These are phyloP conservation scores for Colletotrichum spinosum DNA, from an alignment of 2,329 filamentous ascomycete species.

Conservation along the genomic window DNA sequence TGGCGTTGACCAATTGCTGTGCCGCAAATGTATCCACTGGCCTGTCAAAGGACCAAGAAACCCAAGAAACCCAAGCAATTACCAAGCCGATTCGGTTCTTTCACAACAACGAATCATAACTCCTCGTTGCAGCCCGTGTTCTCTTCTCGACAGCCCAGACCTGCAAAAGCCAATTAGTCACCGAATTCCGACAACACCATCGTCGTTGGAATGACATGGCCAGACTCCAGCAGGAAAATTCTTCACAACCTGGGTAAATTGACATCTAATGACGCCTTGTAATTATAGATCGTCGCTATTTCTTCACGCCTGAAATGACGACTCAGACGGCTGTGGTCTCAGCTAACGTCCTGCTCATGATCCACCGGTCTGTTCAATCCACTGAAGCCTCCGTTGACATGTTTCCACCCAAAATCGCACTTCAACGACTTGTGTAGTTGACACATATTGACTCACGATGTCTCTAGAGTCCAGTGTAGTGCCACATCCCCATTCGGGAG, in stretches of 20 bases:
- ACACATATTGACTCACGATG: too few relatives aligned
- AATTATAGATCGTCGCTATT: neutral
- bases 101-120: slow-evolving; percentile 5
- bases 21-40: slow-evolving; percentile 9
- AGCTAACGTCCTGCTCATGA: too few relatives aligned
- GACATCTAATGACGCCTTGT: neutral
- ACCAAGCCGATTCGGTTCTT: slow-evolving; percentile 26
- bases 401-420: too few relatives aligned
- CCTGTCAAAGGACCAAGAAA: slow-evolving; percentile 11
- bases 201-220: neutral
- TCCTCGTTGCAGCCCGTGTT: slow-evolving; percentile 16
- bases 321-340: too few relatives aligned
- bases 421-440: too few relatives aligned
- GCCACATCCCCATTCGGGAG: too few relatives aligned
- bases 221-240: neutral
- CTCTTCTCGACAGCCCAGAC: neutral
- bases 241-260: neutral
- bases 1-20: slow-evolving; percentile 6
- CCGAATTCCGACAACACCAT: neutral
- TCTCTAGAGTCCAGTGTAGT: too few relatives aligned
- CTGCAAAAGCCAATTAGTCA: neutral
- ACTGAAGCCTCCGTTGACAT: too few relatives aligned
- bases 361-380: too few relatives aligned
- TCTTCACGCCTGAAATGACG: too few relatives aligned
- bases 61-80: slow-evolving; percentile 31